Evolutionary conservation across 176 grass and related monocot genomes (phyloP).

Genomic region (Puccinellia tenuiflora): DNA sequence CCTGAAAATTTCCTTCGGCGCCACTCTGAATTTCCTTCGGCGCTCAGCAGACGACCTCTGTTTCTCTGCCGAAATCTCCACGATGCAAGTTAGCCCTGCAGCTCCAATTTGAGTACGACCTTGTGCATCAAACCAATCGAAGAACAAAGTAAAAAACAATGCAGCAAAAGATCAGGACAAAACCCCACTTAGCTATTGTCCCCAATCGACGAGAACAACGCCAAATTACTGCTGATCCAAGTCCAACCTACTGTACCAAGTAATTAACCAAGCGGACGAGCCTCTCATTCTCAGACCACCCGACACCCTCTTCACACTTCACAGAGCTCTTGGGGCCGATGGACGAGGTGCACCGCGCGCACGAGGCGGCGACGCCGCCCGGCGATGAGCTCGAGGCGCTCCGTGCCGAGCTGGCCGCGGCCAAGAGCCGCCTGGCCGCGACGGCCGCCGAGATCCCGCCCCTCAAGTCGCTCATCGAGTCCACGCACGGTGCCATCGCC

Average conservation of each 20-base stretch:
- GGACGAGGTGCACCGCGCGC: slow-evolving; percentile 29
- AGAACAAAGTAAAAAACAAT: background rate
- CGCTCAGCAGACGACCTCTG: background rate
- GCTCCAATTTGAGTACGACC: background rate
- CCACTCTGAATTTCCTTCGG: background rate
- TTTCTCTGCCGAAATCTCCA: background rate
- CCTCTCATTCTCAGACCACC: background rate
- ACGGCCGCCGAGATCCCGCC: slow-evolving; percentile 11
- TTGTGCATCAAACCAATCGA: background rate
- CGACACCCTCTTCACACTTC: background rate
- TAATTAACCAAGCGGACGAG: background rate
- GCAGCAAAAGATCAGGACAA: background rate
- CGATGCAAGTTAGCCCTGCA: background rate
- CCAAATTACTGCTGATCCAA: background rate
- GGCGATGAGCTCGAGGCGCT: slow-evolving; percentile 39
- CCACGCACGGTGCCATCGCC: slow-evolving; percentile 6
- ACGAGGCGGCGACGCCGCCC: slow-evolving; percentile 14
- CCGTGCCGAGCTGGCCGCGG: slow-evolving; percentile 17
- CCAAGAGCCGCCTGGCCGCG: slow-evolving; percentile 30
- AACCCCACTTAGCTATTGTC: background rate
- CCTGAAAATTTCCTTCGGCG: background rate
- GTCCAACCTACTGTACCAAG: background rate
- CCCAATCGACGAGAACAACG: background rate
- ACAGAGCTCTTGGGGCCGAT: slow-evolving; percentile 1
- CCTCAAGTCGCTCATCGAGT: slow-evolving; percentile 34